Conservation (phyloP, 345 rosid genomes). For the Physaria fendleri region DNA sequence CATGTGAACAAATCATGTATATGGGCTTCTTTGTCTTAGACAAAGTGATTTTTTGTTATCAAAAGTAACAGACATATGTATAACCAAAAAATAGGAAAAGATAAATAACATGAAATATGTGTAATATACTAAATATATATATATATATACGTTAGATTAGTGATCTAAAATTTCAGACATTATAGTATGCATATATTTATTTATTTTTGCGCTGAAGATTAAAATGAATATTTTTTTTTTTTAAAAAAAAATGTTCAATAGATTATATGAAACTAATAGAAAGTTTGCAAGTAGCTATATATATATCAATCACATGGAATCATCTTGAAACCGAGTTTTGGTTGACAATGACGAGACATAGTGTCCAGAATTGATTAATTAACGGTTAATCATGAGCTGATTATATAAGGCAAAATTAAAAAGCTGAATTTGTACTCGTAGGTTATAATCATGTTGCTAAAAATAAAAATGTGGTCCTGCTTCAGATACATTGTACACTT, state of each 20-base stretch:
- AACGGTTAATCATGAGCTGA: slow-evolving; percentile 17
- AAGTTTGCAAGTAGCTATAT: background rate
- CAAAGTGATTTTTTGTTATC: too few relatives aligned
- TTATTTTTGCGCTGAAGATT: background rate
- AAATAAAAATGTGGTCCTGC: slow-evolving; percentile 20
- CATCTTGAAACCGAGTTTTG: background rate
- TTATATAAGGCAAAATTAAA: background rate
- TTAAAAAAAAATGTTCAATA: too few relatives aligned
- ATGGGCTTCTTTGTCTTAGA: slow-evolving; percentile 51
- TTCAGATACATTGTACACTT: background rate
- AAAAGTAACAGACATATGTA: too few relatives aligned
- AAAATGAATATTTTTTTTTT: too few relatives aligned
- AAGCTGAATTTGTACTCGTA: background rate
- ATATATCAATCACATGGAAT: background rate
- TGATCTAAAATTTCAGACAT: background rate
- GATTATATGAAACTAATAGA: background rate
- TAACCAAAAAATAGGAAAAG: background rate
- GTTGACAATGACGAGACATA: slow-evolving; percentile 1
- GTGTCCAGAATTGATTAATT: slow-evolving; percentile 7
- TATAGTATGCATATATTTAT: too few relatives aligned
- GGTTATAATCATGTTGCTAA: background rate
- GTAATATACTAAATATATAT: background rate
- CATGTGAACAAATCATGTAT: slow-evolving; percentile 81
- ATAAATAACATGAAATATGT: background rate
- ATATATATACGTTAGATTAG: background rate